Evolutionary conservation across 2,329 filamentous ascomycete genomes (phyloP).

Genomic region (Xylaria multiplex): DNA sequence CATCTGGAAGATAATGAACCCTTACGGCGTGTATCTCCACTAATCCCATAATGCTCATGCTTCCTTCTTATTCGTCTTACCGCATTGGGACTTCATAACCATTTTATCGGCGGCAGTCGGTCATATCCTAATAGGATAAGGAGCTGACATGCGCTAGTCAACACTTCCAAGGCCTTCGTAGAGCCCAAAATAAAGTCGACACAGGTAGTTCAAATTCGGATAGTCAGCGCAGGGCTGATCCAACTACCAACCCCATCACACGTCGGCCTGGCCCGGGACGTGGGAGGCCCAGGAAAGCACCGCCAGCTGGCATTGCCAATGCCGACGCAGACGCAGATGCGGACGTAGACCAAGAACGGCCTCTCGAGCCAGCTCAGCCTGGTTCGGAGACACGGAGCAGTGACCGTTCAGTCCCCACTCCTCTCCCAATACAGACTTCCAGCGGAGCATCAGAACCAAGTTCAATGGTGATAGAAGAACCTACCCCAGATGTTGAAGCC

Average conservation of each 20-base stretch:
- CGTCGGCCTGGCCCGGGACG: conserved; percentile 67
- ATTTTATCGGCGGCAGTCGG: neutral
- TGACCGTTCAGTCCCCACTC: conserved; percentile 19
- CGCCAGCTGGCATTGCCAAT: conserved; percentile 38
- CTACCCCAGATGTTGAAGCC: conserved; percentile 42
- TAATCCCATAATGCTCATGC: neutral
- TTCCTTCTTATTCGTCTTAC: conserved; percentile 3
- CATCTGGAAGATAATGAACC: neutral
- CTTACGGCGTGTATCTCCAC: neutral
- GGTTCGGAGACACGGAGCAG: conserved; percentile 25
- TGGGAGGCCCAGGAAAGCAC: conserved; percentile 62
- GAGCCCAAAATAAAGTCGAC: conserved; percentile 65
- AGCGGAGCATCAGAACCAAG: conserved; percentile 36
- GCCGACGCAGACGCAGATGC: conserved; percentile 20
- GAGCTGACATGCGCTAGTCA: conserved; percentile 55
- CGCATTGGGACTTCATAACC: neutral
- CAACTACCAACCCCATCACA: conserved; percentile 68
- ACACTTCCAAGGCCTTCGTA: conserved; percentile 68
- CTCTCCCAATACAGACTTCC: conserved; percentile 24
- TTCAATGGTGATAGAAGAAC: conserved; percentile 38
- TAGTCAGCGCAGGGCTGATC: conserved; percentile 57
- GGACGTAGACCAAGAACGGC: conserved; percentile 29
- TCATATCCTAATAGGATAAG: conserved; percentile 14
- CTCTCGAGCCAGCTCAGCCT: conserved; percentile 22
- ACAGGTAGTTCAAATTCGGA: conserved; percentile 50